Conservation (phyloP, 768 basidiomycete species). For the Kwoniella dejecticola region DNA sequence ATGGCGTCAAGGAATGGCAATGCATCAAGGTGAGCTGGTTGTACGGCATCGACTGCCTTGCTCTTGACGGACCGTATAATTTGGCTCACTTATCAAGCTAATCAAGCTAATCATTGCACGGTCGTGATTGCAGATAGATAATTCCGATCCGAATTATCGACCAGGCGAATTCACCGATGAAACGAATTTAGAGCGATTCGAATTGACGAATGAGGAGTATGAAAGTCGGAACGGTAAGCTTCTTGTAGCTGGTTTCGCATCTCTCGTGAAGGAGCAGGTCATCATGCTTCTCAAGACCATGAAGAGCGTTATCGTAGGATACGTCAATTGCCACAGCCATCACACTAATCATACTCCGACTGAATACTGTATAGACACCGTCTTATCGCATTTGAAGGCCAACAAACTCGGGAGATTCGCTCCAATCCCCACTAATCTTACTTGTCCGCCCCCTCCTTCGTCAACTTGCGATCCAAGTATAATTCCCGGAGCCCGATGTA, state of each 20-base stretch:
- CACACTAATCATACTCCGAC: slow-evolving; percentile 10
- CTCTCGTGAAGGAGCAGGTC: too few relatives aligned
- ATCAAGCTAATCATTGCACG: not conserved
- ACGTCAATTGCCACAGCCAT: too few relatives aligned
- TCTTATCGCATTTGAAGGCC: slow-evolving; percentile 82
- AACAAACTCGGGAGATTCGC: slow-evolving; percentile 89
- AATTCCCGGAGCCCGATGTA: slow-evolving; percentile 72
- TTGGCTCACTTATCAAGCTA: too few relatives aligned
- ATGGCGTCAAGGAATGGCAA: slow-evolving; percentile 74
- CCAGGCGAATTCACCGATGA: slow-evolving; percentile 82
- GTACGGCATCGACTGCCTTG: not conserved
- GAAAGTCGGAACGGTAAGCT: slow-evolving; percentile 71
- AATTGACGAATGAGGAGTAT: slow-evolving; percentile 79
- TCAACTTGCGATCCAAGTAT: slow-evolving; percentile 58
- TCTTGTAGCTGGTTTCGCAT: too few relatives aligned
- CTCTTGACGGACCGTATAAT: too few relatives aligned
- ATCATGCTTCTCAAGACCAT: too few relatives aligned
- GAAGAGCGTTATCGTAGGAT: too few relatives aligned
- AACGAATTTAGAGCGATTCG: slow-evolving; percentile 87
- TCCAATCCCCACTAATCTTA: slow-evolving; percentile 33
- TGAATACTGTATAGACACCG: slow-evolving; percentile 66
- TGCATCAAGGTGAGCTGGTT: slow-evolving; percentile 68
- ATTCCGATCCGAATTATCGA: slow-evolving; percentile 73
- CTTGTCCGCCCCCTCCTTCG: slow-evolving; percentile 12
- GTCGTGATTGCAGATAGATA: slow-evolving; percentile 62